Conservation (phyloP, 202 grass and related monocot species). For the Bolboschoenoplectus hybrid region DNA sequence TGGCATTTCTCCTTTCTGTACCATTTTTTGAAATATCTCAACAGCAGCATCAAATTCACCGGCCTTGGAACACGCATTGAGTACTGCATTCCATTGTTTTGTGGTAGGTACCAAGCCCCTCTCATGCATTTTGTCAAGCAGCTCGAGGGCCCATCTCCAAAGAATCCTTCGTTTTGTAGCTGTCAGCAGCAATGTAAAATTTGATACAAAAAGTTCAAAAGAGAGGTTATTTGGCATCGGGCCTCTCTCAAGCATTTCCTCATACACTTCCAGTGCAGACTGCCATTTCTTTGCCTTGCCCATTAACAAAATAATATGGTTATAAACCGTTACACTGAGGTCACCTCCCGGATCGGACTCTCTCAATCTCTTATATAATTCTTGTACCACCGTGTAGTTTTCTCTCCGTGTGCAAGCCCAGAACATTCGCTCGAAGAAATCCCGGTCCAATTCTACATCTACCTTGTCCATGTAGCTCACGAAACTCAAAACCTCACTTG, state of each 20-base stretch:
- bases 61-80: slow-evolving; percentile 81
- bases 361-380: slow-evolving; percentile 74
- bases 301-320: slow-evolving; percentile 89
- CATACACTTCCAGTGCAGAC: slow-evolving; percentile 84
- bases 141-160: slow-evolving; percentile 68
- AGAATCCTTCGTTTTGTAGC: slow-evolving; percentile 70
- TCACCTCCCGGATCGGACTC: slow-evolving; percentile 34
- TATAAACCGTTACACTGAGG: slow-evolving; percentile 74
- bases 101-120: slow-evolving; percentile 69
- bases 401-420: slow-evolving; percentile 76
- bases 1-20: slow-evolving; percentile 63
- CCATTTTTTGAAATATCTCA: slow-evolving; percentile 75
- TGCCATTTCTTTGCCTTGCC: slow-evolving; percentile 95
- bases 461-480: slow-evolving; percentile 65
- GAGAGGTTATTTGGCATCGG: slow-evolving; percentile 81
- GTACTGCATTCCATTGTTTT: slow-evolving; percentile 83
- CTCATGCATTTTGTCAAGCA: slow-evolving; percentile 88
- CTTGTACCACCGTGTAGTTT: slow-evolving; percentile 71
- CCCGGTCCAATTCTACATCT: slow-evolving; percentile 36
- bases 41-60: slow-evolving; percentile 64
- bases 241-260: slow-evolving; percentile 78
- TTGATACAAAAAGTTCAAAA: slow-evolving; percentile 67
- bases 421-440: slow-evolving; percentile 59
- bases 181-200: slow-evolving; percentile 73
- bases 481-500: slow-evolving; percentile 58